Conservation (phyloP, 1,139 yeast species). For the Candida frijolesensis region DNA sequence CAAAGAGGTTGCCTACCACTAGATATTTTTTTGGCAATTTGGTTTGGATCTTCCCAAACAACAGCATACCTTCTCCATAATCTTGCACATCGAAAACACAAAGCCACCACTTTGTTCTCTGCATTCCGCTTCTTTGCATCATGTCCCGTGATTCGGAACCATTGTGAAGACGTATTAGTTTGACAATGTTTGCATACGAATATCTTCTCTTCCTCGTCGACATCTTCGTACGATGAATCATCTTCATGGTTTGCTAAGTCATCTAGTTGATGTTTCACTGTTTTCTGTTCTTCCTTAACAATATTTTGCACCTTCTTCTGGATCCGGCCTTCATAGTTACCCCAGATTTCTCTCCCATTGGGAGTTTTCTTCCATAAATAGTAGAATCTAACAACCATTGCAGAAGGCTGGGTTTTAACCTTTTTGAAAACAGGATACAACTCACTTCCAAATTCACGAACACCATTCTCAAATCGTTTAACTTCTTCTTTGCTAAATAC, state of each 20-base stretch:
- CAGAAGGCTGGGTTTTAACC: conserved; percentile 68
- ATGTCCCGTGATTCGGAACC: conserved; percentile 75
- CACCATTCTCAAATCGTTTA: conserved; percentile 72
- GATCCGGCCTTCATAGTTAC: conserved; percentile 71
- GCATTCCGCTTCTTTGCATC: conserved; percentile 36
- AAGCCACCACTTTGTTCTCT: conserved; percentile 45
- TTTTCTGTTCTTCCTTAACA: conserved; percentile 28
- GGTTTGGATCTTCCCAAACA: conserved; percentile 82
- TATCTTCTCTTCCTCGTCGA: conserved; percentile 24
- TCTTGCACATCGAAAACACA: conserved; percentile 85
- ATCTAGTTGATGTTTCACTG: conserved; percentile 25
- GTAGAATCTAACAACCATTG: conserved; percentile 82
- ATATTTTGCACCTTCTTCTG: conserved; percentile 52
- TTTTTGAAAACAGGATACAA: conserved; percentile 69
- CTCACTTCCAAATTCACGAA: conserved; percentile 75
- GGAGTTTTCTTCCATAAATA: conserved; percentile 90
- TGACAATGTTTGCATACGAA: conserved; percentile 70
- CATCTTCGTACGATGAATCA: conserved; percentile 69
- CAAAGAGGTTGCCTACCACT: conserved; percentile 33
- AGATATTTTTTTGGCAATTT: conserved; percentile 54
- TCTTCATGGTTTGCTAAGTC: conserved; percentile 64
- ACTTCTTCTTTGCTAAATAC: conserved; percentile 67
- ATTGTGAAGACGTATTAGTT: conserved; percentile 54
- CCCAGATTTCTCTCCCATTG: conserved; percentile 80
- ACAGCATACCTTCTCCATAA: conserved; percentile 92